These are phyloP conservation scores for Scenedesmus sp. DNA, from an alignment of 163 green algal species.

Conservation along the genomic window DNA sequence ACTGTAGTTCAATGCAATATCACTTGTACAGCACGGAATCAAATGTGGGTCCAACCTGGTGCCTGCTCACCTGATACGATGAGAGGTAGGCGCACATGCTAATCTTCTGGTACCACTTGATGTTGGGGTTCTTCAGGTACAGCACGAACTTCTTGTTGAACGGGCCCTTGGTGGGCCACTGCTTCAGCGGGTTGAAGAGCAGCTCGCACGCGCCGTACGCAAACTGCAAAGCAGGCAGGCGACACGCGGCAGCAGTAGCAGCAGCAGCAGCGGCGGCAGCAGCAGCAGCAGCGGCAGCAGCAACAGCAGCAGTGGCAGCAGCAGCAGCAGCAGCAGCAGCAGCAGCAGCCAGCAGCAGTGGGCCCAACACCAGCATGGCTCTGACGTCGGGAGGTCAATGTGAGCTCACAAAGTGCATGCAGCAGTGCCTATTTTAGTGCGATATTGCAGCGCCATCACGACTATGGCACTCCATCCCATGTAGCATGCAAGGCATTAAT, in stretches of 20 bases:
- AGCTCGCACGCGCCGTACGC: constrained; percentile 55
- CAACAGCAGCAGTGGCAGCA: not conserved
- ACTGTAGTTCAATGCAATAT: no score
- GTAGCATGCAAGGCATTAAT: no score
- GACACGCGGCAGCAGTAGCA: no score
- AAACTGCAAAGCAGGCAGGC: no score
- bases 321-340: not conserved
- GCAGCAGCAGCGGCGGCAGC: not conserved
- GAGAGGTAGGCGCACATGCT: constrained; percentile 48
- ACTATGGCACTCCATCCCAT: no score
- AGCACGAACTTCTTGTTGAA: constrained; percentile 31
- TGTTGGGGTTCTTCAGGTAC: constrained; percentile 28
- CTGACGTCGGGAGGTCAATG: no score
- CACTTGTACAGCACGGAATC: no score
- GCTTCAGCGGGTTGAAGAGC: constrained; percentile 55
- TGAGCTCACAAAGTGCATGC: no score
- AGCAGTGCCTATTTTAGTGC: no score
- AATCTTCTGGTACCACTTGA: constrained; percentile 49
- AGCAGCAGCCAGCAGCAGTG: no score
- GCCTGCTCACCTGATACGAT: constrained; percentile 33
- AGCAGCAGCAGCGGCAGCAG: not conserved
- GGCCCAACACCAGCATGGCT: no score
- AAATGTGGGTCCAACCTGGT: not conserved
- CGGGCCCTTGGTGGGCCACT: constrained; percentile 46
- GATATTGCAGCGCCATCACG: no score